Base-by-base conservation (phyloP, 768 basidiomycete species). In the Tylopilus subfusipes region DNA sequence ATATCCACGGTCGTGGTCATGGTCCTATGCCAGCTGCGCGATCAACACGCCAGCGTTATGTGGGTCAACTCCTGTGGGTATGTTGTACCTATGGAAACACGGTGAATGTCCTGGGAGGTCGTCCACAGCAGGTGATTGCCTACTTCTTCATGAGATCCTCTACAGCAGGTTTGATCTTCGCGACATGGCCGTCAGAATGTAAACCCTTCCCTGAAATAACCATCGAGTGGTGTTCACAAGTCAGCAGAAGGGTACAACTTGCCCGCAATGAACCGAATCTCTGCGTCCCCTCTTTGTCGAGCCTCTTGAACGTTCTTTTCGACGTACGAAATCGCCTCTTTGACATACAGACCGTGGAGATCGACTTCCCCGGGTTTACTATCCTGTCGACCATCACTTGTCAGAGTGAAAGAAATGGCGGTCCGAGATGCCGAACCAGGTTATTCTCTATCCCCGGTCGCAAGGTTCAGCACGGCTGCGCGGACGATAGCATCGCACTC, bases 91-190 rank as follows among this genome's bases (percentile, higher is more conserved):
- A 63, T 16, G 47, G 44, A 42, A 29, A 50, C 21, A 38, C 1
- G 21, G 31, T 46, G n/a, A 59, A 25, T 47, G 18, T 24, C 36
- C 29, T 22, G 27, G 25, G 27, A 50, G 19, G 31, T 24, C 11
- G n/a, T 50, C 24, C 16, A 18, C 14, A 4, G 21, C 13, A 30
- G 24, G 31, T 38, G 13, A 48, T 45, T 40, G 60, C 80, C 39
- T 63, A 91, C 90, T 87, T 92, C 60, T 78, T 75, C 82, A 96
- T 89, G 47, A 96, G 74, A 34, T 88, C 85, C 67, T 92, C 88
- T 47, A 98, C 86, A 7, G 94, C 95, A 30, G 95, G 96, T 66
- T 88, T 93, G 64, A 98, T 79, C 73, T 96, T 98, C 0, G 90
- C 88, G 7, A 81, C 77, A 43, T 86, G 85, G 4, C 80, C 79